Evolutionary conservation across 352 stramenopile species (phyloP), one percentile per base, ranked within the genome.

Genomic region (Phytopythium cucurbitacearum): DNA sequence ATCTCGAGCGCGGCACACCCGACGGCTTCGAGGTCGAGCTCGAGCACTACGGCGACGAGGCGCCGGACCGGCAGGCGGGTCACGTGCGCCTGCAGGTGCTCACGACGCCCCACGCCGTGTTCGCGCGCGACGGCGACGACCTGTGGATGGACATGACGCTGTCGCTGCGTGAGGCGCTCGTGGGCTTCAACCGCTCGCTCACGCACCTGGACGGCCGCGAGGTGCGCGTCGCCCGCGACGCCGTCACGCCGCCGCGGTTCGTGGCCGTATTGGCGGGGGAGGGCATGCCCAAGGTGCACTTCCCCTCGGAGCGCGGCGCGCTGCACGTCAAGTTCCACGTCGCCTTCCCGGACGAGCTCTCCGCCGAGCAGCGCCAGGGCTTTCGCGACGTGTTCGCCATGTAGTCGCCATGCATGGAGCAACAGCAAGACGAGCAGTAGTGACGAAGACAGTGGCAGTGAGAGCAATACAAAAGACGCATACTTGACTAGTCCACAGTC

Each of bases 291-390:
- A 83, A 97, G 59, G 73, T 95, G 48, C 90, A 97, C 65, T 85
- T 89, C 15, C 69, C 89, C 16, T 95, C 83, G 13, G 80, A 96
- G 58, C 74, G 56, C 36, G 73, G 95, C 13, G 73, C 97, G 60
- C 65, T 99, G 48, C 96, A 96, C 67, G 91, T 98, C 55, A 98
- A 96, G 36, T 98, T 98, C 72, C 87, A 98, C 54, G 93, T 99
- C 4, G 64, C 90, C 56, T 98, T 99, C 68, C 96, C 96, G 7
- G 84, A 96, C 45, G 59, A 71, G 16, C 80, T 99, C 44, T 89
- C 80, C 5, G 65, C 87, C 5, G 67, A 87, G 42, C 94, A 99
- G 51, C 83, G 85, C 39, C 47, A 70, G 49, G 76, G 80, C 35
- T 86, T 86, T 47, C 63, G 70, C 40, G 45, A 74, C 6, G 59